These are phyloP conservation scores for Tetragonia tetragonoides DNA, from an alignment of 148 eudicot species.

Conservation along the genomic window DNA sequence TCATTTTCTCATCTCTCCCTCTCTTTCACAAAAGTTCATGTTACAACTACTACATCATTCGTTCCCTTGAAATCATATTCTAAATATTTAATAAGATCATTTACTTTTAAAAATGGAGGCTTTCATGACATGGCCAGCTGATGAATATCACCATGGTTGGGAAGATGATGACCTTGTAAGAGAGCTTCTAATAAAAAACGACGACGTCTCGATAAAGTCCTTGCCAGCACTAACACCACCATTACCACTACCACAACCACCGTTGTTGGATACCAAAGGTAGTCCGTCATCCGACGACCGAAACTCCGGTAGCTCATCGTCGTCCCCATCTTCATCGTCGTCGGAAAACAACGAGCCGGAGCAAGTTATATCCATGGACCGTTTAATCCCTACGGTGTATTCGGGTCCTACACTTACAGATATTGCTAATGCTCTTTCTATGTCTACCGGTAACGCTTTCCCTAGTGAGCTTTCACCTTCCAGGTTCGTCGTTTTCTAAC, in stretches of 20 bases:
- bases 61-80: neutral
- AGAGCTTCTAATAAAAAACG: neutral
- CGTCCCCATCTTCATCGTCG: neutral
- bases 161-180: neutral
- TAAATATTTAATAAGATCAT: no score
- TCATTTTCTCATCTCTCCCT: neutral
- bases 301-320: neutral
- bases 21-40: neutral
- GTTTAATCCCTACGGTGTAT: conserved; percentile 22
- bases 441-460: conserved; percentile 18
- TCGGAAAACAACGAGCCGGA: neutral
- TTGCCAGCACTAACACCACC: no score
- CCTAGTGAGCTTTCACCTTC: conserved; percentile 24
- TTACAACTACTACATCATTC: neutral
- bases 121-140: neutral
- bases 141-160: neutral
- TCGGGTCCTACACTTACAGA: conserved; percentile 38
- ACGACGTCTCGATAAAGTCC: neutral
- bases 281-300: neutral
- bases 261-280: neutral
- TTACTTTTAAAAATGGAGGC: neutral
- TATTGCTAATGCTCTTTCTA: conserved; percentile 33
- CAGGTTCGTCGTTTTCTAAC: conserved; percentile 31
- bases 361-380: neutral
- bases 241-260: no score